phyloP scores from a whole-genome alignment of 306 rosid species.

The Trifolium subterraneum region DNA sequence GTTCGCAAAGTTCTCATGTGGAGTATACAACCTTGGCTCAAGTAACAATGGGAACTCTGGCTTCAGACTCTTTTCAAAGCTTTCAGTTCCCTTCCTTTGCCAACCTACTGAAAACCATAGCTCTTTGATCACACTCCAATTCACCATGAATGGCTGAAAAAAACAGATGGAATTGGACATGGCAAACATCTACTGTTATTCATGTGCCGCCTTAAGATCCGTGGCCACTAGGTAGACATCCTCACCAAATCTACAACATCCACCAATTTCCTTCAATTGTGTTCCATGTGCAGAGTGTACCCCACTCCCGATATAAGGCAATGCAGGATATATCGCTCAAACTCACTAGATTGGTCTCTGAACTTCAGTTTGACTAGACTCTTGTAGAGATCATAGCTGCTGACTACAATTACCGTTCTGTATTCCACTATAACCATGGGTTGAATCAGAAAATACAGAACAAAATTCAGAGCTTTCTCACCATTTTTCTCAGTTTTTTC shows the following conservation, averaged over 20 bases:
- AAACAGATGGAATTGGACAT: background rate
- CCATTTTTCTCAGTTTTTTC: conserved; percentile 4
- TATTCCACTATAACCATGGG: background rate
- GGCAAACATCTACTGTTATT: conserved; percentile 1
- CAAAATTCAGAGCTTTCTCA: conserved; percentile 13
- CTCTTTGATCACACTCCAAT: conserved; percentile 2
- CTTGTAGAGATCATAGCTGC: conserved; percentile 9
- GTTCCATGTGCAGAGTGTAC: background rate
- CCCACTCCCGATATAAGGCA: background rate
- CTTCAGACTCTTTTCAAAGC: background rate
- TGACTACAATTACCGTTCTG: conserved; percentile 1
- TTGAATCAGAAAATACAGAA: conserved; percentile 23
- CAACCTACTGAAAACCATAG: conserved; percentile 9
- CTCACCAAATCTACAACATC: background rate
- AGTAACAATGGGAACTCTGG: background rate
- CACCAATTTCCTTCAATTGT: background rate
- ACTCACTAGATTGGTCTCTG: background rate
- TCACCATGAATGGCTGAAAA: background rate
- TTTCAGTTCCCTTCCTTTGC: conserved; percentile 7
- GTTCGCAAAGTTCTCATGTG: background rate
- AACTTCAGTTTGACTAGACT: background rate
- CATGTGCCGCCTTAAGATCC: background rate
- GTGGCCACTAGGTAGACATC: background rate
- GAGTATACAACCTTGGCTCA: background rate
- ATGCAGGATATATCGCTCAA: background rate